phyloP scores from a whole-genome alignment of 345 rosid genomes.

The Camelina sativa region DNA sequence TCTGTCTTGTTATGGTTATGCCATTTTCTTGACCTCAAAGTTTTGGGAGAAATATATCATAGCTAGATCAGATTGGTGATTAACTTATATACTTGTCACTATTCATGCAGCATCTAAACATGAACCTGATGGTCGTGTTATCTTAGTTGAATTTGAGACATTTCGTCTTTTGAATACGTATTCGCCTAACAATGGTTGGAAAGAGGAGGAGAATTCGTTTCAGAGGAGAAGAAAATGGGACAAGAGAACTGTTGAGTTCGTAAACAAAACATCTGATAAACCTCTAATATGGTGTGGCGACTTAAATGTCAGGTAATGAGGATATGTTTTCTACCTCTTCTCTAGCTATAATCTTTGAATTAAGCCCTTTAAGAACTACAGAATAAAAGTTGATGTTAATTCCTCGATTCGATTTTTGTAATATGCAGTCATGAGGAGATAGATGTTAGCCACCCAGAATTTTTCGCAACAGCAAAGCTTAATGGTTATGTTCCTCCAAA shows the following conservation, averaged over 20 bases:
- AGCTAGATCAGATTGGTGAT: not conserved
- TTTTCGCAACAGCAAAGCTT: constrained; percentile 82
- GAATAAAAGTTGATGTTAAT: not conserved
- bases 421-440: constrained; percentile 84
- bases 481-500: constrained; percentile 93
- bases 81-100: constrained; percentile 21
- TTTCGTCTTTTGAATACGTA: constrained; percentile 77
- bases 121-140: constrained; percentile 94
- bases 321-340: not conserved
- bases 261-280: constrained; percentile 65
- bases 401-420: constrained; percentile 15
- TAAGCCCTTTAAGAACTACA: not conserved
- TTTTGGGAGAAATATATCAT: not conserved
- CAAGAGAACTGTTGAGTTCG: constrained; percentile 80
- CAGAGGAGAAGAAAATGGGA: constrained; percentile 97
- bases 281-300: constrained; percentile 99
- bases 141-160: constrained; percentile 86
- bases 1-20: not conserved
- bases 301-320: constrained; percentile 77
- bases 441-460: constrained; percentile 95
- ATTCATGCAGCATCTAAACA: constrained; percentile 66
- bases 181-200: constrained; percentile 98
- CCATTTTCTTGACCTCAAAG: constrained; percentile 11
- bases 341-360: not conserved
- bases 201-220: constrained; percentile 90